These are phyloP conservation scores for Sporormia fimetaria DNA, from an alignment of 495 filamentous ascomycete genomes.

Conservation along the genomic window DNA sequence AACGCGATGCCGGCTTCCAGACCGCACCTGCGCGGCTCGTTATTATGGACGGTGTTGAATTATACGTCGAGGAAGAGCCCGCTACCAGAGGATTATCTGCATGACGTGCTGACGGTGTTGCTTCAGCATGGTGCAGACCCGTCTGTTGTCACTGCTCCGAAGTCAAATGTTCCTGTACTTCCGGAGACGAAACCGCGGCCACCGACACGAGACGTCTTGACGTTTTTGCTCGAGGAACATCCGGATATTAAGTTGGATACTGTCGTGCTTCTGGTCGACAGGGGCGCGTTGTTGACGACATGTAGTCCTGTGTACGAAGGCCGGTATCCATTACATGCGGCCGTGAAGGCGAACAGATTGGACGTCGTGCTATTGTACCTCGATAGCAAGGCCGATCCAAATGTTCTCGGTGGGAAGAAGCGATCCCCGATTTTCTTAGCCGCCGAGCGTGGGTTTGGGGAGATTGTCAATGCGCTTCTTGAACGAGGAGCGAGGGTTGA, in stretches of 20 bases:
- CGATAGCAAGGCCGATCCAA: not conserved
- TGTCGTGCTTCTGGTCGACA: conserved; percentile 13
- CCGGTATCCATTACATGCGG: conserved; percentile 17
- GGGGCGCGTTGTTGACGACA: conserved; percentile 4
- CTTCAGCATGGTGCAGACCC: too few relatives aligned
- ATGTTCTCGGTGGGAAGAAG: not conserved
- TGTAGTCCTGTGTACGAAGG: conserved; percentile 9
- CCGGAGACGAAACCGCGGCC: not conserved
- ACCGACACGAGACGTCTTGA: not conserved
- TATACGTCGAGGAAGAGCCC: too few relatives aligned
- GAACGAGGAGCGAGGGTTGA: conserved; percentile 6
- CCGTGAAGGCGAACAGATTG: conserved; percentile 15
- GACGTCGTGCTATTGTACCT: conserved; percentile 14
- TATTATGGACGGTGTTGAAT: too few relatives aligned
- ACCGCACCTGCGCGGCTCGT: too few relatives aligned
- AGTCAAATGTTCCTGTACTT: not conserved
- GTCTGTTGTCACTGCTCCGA: conserved; percentile 1
- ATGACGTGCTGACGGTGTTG: too few relatives aligned
- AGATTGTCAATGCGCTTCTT: conserved; percentile 11
- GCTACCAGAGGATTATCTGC: too few relatives aligned
- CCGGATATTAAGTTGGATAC: conserved; percentile 13
- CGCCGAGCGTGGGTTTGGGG: conserved; percentile 14
- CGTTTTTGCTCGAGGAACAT: conserved; percentile 15
- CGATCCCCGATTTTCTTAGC: conserved; percentile 11
- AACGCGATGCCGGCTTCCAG: not conserved